A percentile compares a stretch with the other conserved stretches of the same genome.
Conservation (phyloP, 2,329 filamentous ascomycete genomes). For the Penicillium brasilianum region DNA sequence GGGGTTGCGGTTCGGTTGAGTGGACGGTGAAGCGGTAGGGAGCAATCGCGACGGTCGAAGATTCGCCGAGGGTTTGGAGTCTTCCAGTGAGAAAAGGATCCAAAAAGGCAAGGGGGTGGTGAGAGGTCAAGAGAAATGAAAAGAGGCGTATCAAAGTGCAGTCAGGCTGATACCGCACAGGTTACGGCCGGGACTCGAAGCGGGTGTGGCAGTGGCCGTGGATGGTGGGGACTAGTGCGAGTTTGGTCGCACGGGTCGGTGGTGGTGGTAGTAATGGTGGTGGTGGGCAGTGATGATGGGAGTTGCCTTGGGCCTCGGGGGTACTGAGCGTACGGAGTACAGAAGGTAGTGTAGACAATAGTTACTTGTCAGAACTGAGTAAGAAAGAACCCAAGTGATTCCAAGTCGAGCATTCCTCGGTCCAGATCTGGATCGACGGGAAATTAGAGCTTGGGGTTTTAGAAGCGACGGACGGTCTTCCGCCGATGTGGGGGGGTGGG, state of each 20-base stretch:
- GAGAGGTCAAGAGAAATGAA: background rate
- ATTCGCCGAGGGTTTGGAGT: background rate
- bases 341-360: too few species aligned
- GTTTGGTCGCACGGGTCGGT: background rate
- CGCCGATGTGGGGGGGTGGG: conserved; percentile 10
- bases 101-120: background rate
- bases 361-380: background rate
- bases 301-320: background rate
- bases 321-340: background rate
- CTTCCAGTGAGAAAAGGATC: background rate
- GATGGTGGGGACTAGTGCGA: conserved; percentile 2
- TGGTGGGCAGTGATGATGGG: too few species aligned
- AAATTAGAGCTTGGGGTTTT: conserved; percentile 18
- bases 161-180: background rate
- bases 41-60: background rate
- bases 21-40: background rate
- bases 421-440: conserved; percentile 31
- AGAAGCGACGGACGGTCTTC: conserved; percentile 24
- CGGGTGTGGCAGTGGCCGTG: background rate
- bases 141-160: conserved; percentile 8
- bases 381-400: background rate
- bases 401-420: conserved; percentile 17
- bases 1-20: conserved; percentile 4
- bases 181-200: background rate
- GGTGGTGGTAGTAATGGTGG: background rate